phyloP scores from a whole-genome alignment of 2,329 filamentous ascomycete species.

The Sporothrix luriei region DNA sequence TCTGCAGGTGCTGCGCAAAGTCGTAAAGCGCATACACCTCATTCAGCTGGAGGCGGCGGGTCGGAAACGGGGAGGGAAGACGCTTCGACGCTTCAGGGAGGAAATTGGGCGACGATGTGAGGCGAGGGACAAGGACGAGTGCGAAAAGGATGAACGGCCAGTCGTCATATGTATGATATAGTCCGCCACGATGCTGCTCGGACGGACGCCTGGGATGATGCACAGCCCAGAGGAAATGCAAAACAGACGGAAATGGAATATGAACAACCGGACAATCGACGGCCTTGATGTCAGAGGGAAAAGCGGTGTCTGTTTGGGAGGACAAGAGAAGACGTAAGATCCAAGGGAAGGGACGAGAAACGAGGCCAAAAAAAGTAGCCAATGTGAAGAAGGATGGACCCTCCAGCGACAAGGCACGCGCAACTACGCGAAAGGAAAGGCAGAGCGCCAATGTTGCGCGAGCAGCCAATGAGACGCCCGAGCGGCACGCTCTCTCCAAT shows the following conservation, averaged over 20 bases:
- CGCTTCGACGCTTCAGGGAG: background rate
- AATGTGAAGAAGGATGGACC: conserved; percentile 7
- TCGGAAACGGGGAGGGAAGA: background rate
- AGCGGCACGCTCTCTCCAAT: background rate
- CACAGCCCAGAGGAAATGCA: background rate
- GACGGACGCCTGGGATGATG: background rate
- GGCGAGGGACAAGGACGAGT: background rate
- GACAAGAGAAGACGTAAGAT: conserved; percentile 1
- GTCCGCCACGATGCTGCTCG: background rate
- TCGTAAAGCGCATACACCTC: conserved; percentile 32
- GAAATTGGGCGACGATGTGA: background rate
- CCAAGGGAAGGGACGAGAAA: background rate
- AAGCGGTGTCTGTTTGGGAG: conserved; percentile 11
- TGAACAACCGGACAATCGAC: conserved; percentile 1
- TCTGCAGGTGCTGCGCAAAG: conserved; percentile 36
- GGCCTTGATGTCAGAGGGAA: background rate
- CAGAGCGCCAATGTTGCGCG: background rate
- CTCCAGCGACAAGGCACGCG: background rate
- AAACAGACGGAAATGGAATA: background rate
- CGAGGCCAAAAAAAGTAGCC: conserved; percentile 9
- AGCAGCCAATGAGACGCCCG: conserved; percentile 16
- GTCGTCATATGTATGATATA: background rate
- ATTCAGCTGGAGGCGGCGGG: conserved; percentile 33
- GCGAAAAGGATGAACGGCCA: background rate
- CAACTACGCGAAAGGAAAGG: background rate